Percentiles rank a stretch among this genome's conserved stretches.
These are phyloP conservation scores for Lodderomyces parapsilosis DNA, from an alignment of 1,139 yeast species.

Conservation along the genomic window DNA sequence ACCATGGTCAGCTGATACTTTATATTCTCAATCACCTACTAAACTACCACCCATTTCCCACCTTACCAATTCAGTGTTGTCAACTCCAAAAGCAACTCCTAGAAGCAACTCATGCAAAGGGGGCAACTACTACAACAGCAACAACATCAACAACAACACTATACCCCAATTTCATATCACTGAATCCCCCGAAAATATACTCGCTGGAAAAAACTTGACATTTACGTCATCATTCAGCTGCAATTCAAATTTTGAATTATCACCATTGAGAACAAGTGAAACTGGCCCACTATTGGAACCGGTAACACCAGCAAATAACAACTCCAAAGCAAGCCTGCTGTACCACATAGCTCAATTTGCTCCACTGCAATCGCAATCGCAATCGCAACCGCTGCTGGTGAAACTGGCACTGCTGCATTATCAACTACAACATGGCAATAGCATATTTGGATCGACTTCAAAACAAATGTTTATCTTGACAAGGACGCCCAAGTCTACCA, in stretches of 20 bases:
- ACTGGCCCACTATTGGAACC: constrained; percentile 67
- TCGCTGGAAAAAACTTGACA: constrained; percentile 45
- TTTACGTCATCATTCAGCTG: constrained; percentile 65
- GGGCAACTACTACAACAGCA: constrained; percentile 8
- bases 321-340: not conserved
- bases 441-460: constrained; percentile 1
- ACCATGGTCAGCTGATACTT: not conserved
- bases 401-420: not conserved
- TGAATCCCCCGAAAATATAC: constrained; percentile 38
- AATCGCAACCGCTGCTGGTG: not conserved
- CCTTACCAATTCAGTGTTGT: constrained; percentile 1
- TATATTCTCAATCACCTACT: not conserved
- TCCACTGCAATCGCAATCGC: too few species aligned
- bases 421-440: not conserved
- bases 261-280: constrained; percentile 56
- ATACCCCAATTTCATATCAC: constrained; percentile 26
- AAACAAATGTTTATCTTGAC: not conserved
- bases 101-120: not conserved
- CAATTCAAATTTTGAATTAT: constrained; percentile 59
- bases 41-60: constrained; percentile 3
- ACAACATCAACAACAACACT: constrained; percentile 13
- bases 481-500: not conserved
- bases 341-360: not conserved
- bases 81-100: constrained; percentile 1
- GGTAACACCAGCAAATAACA: constrained; percentile 42